Conservation (phyloP, 2,329 filamentous ascomycete species). For the Phialophora macrospora region DNA sequence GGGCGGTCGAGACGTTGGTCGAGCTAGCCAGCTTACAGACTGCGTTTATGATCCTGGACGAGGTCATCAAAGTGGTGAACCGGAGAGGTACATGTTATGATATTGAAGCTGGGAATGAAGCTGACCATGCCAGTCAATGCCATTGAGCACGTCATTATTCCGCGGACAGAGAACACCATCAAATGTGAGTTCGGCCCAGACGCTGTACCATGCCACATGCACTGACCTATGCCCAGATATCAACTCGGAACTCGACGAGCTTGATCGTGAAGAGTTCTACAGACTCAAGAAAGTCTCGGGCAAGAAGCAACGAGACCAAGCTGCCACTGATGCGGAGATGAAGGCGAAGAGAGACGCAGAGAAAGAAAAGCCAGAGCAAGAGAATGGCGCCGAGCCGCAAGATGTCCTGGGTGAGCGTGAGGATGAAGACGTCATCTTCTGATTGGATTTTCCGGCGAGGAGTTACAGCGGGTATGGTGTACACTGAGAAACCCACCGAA, state of each 20-base stretch:
- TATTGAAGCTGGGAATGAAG: background rate
- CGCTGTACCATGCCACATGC: background rate
- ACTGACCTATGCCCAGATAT: slow-evolving; percentile 65
- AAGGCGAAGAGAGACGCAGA: slow-evolving; percentile 50
- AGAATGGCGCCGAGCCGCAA: slow-evolving; percentile 48
- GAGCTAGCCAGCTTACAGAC: slow-evolving; percentile 59
- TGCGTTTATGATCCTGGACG: slow-evolving; percentile 95
- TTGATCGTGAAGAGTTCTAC: slow-evolving; percentile 98
- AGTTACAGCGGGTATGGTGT: slow-evolving; percentile 11
- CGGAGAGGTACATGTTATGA: slow-evolving; percentile 69
- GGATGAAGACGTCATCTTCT: slow-evolving; percentile 88
- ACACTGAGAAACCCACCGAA: slow-evolving; percentile 17
- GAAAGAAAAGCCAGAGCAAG: slow-evolving; percentile 43
- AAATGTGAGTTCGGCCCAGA: slow-evolving; percentile 67
- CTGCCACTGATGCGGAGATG: slow-evolving; percentile 73
- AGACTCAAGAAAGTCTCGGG: slow-evolving; percentile 90
- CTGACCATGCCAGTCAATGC: slow-evolving; percentile 73
- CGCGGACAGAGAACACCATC: slow-evolving; percentile 98
- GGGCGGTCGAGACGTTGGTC: slow-evolving; percentile 89
- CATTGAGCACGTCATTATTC: slow-evolving; percentile 85
- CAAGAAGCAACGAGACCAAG: slow-evolving; percentile 80
- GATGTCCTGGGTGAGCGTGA: slow-evolving; percentile 77
- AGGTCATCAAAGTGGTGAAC: slow-evolving; percentile 99
- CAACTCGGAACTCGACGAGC: slow-evolving; percentile 95
- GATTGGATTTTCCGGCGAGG: slow-evolving; percentile 25